phyloP scores from a whole-genome alignment of 2,329 filamentous ascomycete genomes.

The Dactylellina drechsleri region DNA sequence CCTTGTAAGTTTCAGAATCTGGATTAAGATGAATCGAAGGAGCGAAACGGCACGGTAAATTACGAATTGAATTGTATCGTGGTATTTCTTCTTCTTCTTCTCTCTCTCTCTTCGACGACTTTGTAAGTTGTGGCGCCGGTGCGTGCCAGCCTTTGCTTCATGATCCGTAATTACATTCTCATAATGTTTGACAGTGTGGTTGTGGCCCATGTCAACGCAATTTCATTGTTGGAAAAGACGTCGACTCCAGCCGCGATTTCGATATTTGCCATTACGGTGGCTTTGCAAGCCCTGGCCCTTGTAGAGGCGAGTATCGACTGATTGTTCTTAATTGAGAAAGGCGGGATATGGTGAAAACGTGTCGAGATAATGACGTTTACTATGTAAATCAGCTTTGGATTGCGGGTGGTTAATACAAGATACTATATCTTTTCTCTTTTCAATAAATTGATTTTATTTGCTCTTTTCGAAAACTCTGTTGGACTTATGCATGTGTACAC shows the following conservation, averaged over 20 bases:
- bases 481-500: no score
- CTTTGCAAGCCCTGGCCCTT: no score
- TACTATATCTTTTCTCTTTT: neutral
- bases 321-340: no score
- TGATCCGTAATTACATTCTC: conserved; percentile 17
- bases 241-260: conserved; percentile 16
- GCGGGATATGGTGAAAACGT: no score
- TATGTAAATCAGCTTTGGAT: neutral
- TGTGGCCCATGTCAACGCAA: conserved; percentile 11
- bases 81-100: conserved; percentile 5
- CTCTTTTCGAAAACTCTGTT: no score
- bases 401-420: no score
- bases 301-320: no score
- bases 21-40: conserved; percentile 44
- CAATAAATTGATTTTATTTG: neutral
- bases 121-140: neutral
- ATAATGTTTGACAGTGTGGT: conserved; percentile 20
- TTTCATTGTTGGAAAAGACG: conserved; percentile 4
- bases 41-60: conserved; percentile 52
- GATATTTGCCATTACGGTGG: conserved; percentile 18
- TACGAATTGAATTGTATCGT: conserved; percentile 26
- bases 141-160: conserved; percentile 33
- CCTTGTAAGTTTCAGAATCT: conserved; percentile 52
- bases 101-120: neutral
- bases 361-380: neutral